Evolutionary conservation across 2,329 filamentous ascomycete species (phyloP), one percentile per base, ranked within the genome.

Genomic region (Epichloe gansuensis): DNA sequence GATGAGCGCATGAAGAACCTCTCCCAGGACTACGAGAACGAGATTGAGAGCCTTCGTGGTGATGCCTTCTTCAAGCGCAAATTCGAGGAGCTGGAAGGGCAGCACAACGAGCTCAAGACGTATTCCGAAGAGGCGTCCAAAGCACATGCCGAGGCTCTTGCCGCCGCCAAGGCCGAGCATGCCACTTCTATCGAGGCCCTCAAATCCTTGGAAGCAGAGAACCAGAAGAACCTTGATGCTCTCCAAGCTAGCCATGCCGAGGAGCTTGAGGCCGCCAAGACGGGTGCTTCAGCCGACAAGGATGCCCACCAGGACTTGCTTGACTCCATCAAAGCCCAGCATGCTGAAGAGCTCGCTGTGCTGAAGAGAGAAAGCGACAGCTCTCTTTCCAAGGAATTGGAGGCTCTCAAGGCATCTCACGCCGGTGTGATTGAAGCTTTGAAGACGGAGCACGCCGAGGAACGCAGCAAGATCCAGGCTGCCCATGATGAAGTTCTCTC

Each of bases 31-130:
- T 82, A 82, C 57, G 77, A 83, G 62, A 72, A 75, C n/a, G 80
- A 84, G 63, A 83, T 85, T 51, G 80, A 83, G 60, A 76, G 76
- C 53, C 74, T 83, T 15, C 75, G 76, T 53, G 80, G 79, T 23
- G 80, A 84, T 56, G 80, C 81, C 13, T 78, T 78, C 62, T 81
- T 82, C 67, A 82, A 81, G 68, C 76, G 77, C 57, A 80, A 82
- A 65, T 83, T 78, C 55, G 74, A 81, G 54, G 77, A 80, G 39
- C 72, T 85, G 5, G 78, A 83, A 61, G 65, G 64, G 5, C 75
- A 82, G 63, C 76, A 83, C 63, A 71, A 70, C 11, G 77, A 80
- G 58, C 69, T 78, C 46, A 64, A 68, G 55, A 57, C 65, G 11
- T 62, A 66, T 6, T 67, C 67, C 43, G 57, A 62, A 1, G 65